Conservation (phyloP, 2,329 filamentous ascomycete species). For the Alternaria gansuensis region DNA sequence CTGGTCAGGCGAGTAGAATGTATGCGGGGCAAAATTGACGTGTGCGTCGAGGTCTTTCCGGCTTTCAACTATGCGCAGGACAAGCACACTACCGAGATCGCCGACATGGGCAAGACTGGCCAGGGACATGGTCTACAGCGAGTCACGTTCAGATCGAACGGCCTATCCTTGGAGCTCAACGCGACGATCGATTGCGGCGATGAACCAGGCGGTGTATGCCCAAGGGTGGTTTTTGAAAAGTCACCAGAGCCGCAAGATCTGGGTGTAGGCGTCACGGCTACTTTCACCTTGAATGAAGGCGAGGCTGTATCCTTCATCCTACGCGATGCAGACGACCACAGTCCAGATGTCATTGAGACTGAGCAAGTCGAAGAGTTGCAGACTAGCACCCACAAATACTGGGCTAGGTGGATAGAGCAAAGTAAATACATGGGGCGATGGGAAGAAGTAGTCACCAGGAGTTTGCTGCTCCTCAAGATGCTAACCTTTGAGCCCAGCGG, state of each 20-base stretch:
- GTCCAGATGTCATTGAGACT: slow-evolving; percentile 67
- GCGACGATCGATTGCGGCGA: slow-evolving; percentile 71
- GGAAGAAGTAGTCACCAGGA: slow-evolving; percentile 75
- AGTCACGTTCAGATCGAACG: slow-evolving; percentile 68
- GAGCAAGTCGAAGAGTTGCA: slow-evolving; percentile 69
- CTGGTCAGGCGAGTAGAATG: slow-evolving; percentile 76
- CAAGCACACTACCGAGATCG: slow-evolving; percentile 67
- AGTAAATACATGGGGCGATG: slow-evolving; percentile 76
- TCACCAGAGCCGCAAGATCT: slow-evolving; percentile 62
- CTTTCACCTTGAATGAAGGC: slow-evolving; percentile 69
- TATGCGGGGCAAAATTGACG: slow-evolving; percentile 70
- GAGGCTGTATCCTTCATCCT: slow-evolving; percentile 75
- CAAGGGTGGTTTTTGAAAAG: slow-evolving; percentile 65
- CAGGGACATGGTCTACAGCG: slow-evolving; percentile 35
- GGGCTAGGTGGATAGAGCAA: slow-evolving; percentile 76
- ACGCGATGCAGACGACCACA: slow-evolving; percentile 65
- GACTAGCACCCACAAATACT: slow-evolving; percentile 74
- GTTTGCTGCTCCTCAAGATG: slow-evolving; percentile 77
- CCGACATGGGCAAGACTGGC: slow-evolving; percentile 41
- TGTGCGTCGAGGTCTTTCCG: slow-evolving; percentile 76
- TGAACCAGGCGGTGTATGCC: slow-evolving; percentile 58
- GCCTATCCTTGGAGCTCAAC: slow-evolving; percentile 71
- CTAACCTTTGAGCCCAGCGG: slow-evolving; percentile 81
- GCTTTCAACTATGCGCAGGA: slow-evolving; percentile 69
- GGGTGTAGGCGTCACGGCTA: slow-evolving; percentile 70